These are phyloP conservation scores for Penicillium sp. DNA, from an alignment of 2,329 filamentous ascomycete species.

Conservation along the genomic window DNA sequence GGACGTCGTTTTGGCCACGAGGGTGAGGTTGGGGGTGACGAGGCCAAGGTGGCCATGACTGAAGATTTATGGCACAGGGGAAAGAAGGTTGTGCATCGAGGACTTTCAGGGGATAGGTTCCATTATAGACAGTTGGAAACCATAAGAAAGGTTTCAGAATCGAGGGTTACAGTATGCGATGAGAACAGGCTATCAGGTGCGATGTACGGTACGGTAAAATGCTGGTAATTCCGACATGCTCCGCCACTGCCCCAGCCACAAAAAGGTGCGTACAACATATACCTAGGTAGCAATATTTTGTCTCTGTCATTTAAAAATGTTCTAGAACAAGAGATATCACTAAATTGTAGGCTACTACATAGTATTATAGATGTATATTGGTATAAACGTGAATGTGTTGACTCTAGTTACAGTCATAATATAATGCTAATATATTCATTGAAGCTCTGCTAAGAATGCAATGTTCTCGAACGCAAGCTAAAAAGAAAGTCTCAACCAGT, in stretches of 20 bases:
- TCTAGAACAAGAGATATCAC: background rate
- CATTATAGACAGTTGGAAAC: conserved; percentile 6
- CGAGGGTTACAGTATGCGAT: background rate
- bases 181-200: background rate
- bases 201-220: conserved; percentile 2
- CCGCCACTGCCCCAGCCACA: conserved; percentile 8
- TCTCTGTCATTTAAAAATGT: background rate
- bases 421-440: conserved; percentile 1
- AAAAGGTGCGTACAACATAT: background rate
- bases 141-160: background rate
- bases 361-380: background rate
- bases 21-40: conserved; percentile 41
- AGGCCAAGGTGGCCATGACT: conserved; percentile 40
- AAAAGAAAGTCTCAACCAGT: background rate
- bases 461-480: background rate
- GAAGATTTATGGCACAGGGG: conserved; percentile 10
- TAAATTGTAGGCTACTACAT: background rate
- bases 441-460: background rate
- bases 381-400: background rate
- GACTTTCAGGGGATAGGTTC: conserved; percentile 3
- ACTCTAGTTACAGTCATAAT: conserved; percentile 3
- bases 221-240: background rate
- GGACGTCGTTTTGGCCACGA: conserved; percentile 43
- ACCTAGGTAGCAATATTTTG: background rate
- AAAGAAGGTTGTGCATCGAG: conserved; percentile 15